Conservation (phyloP, 2,329 filamentous ascomycete species). For the Cryphonectria naterciae region DNA sequence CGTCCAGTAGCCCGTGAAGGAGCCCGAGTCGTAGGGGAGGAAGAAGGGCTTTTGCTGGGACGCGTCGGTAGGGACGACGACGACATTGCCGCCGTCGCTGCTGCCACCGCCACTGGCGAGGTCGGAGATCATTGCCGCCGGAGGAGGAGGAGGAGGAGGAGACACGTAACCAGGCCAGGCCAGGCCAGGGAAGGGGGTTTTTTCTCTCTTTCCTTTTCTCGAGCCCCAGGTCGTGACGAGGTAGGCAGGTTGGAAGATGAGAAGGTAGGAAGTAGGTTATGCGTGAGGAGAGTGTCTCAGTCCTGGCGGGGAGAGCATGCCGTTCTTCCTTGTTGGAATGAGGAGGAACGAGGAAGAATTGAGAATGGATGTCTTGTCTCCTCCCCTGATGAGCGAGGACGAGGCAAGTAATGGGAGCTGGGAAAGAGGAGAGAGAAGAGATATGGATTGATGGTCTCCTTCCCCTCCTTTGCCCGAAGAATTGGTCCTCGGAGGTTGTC, state of each 20-base stretch:
- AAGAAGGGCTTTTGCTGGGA: constrained; percentile 24
- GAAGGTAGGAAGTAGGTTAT: neutral
- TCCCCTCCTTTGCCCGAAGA: neutral
- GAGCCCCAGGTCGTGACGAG: neutral
- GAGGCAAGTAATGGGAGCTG: neutral
- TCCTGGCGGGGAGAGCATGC: neutral
- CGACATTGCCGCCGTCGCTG: neutral
- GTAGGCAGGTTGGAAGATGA: neutral
- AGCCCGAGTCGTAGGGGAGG: constrained; percentile 55
- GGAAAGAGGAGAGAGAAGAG: neutral
- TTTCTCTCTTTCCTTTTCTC: too few species aligned
- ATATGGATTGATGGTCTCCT: neutral
- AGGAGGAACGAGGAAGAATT: too few species aligned
- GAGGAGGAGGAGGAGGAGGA: neutral
- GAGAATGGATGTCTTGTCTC: neutral
- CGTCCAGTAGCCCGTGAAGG: constrained; percentile 60
- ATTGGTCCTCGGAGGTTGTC: constrained; percentile 1
- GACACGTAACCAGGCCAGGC: neutral
- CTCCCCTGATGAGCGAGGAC: neutral
- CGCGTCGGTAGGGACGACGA: constrained; percentile 12
- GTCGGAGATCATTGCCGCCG: constrained; percentile 27
- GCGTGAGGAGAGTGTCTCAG: neutral
- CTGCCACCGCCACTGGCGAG: constrained; percentile 20
- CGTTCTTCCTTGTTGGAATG: neutral
- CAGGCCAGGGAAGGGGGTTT: too few species aligned